Evolutionary conservation across 2,329 filamentous ascomycete species (phyloP).

Genomic region (Graphilbum fragrans): DNA sequence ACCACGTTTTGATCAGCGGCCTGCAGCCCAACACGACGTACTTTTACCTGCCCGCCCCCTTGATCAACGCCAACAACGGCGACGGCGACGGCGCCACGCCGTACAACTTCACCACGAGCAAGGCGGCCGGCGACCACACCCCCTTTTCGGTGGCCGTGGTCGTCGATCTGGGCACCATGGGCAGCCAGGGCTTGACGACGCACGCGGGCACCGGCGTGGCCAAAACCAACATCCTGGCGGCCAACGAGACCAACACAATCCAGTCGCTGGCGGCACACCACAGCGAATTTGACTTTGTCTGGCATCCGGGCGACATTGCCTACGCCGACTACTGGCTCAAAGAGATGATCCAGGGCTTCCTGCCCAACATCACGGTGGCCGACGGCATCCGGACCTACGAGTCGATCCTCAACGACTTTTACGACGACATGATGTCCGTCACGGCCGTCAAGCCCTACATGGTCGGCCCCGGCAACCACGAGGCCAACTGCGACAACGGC

Average conservation of each 20-base stretch:
- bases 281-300: constrained; percentile 28
- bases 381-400: constrained; percentile 22
- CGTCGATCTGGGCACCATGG: constrained; percentile 43
- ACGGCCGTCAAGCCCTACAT: constrained; percentile 33
- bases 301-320: constrained; percentile 38
- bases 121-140: constrained; percentile 25
- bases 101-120: constrained; percentile 32
- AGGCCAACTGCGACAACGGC: constrained; percentile 33
- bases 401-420: constrained; percentile 37
- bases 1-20: constrained; percentile 31
- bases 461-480: constrained; percentile 36
- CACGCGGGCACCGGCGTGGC: constrained; percentile 25
- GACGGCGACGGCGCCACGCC: constrained; percentile 34
- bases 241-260: neutral
- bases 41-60: constrained; percentile 33
- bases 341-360: neutral
- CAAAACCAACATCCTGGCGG: constrained; percentile 2
- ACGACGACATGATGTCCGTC: constrained; percentile 31
- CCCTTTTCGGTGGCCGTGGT: constrained; percentile 33
- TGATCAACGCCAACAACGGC: constrained; percentile 32
- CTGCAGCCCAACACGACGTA: constrained; percentile 32
- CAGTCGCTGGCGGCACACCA: constrained; percentile 28
- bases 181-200: constrained; percentile 29
- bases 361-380: neutral
- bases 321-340: constrained; percentile 30